phyloP scores from a whole-genome alignment of 345 rosid species.

The Excoecaria cochinchinensis region DNA sequence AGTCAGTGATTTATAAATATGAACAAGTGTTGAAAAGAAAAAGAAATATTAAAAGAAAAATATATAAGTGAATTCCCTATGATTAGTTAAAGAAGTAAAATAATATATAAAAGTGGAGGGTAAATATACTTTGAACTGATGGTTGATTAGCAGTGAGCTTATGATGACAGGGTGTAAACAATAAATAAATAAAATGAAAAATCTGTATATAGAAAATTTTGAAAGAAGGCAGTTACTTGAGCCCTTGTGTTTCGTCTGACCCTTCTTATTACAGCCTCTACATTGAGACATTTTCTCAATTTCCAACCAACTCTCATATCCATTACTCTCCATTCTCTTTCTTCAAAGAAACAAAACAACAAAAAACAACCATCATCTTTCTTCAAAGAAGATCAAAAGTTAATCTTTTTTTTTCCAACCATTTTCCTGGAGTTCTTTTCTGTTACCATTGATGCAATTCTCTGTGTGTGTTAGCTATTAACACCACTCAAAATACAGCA shows the following conservation, averaged over 20 bases:
- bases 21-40: too few species aligned
- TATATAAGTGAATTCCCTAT: background rate
- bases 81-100: background rate
- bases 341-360: background rate
- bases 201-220: background rate
- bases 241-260: slow-evolving; percentile 13
- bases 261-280: slow-evolving; percentile 11
- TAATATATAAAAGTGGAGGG: background rate
- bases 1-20: too few species aligned
- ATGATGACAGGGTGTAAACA: too few species aligned
- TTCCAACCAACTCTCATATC: background rate
- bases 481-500: background rate
- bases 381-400: background rate
- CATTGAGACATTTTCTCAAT: slow-evolving; percentile 23
- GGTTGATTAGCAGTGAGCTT: background rate
- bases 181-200: background rate
- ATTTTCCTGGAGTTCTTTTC: slow-evolving; percentile 1
- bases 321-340: slow-evolving; percentile 7
- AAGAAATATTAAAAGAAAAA: too few species aligned
- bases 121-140: background rate
- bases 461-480: background rate
- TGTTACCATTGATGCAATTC: background rate
- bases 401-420: background rate
- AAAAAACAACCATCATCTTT: background rate
- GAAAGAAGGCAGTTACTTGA: background rate